Evolutionary conservation across 257 asterid species (phyloP).

Genomic region (Solanum corneliomulleri): DNA sequence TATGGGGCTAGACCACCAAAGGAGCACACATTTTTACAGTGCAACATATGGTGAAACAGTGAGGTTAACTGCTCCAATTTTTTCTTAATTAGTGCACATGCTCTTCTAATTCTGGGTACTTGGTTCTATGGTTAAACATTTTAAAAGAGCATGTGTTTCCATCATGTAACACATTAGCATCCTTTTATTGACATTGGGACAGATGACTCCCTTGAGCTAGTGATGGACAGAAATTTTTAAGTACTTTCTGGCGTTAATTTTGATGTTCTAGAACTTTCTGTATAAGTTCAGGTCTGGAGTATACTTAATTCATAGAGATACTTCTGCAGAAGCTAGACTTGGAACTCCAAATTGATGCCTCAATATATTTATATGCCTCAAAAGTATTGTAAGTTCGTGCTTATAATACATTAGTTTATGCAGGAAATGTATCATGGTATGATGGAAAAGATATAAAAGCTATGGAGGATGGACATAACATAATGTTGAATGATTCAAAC

Average conservation of each 20-base stretch:
- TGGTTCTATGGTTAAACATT: neutral
- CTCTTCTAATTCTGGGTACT: neutral
- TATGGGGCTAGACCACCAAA: neutral
- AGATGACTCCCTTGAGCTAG: neutral
- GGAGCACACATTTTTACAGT: neutral
- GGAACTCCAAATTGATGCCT: neutral
- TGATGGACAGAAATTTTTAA: neutral
- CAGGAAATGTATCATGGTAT: constrained; percentile 58
- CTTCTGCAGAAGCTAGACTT: neutral
- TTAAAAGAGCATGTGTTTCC: neutral
- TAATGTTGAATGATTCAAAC: constrained; percentile 42
- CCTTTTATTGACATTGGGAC: neutral
- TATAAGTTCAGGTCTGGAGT: neutral
- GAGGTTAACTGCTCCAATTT: neutral
- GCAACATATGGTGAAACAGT: neutral
- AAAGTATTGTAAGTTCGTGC: neutral
- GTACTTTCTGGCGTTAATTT: neutral
- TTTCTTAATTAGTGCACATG: neutral
- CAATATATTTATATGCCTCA: neutral
- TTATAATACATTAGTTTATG: neutral
- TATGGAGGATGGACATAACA: constrained; percentile 47
- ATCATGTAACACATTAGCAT: neutral
- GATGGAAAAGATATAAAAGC: constrained; percentile 43
- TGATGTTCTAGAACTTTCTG: neutral
- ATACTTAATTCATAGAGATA: neutral